Evolutionary conservation across 1,284 basidiomycete genomes (phyloP), one percentile per base, ranked within the genome.

Genomic region (Gomphus bonarii): DNA sequence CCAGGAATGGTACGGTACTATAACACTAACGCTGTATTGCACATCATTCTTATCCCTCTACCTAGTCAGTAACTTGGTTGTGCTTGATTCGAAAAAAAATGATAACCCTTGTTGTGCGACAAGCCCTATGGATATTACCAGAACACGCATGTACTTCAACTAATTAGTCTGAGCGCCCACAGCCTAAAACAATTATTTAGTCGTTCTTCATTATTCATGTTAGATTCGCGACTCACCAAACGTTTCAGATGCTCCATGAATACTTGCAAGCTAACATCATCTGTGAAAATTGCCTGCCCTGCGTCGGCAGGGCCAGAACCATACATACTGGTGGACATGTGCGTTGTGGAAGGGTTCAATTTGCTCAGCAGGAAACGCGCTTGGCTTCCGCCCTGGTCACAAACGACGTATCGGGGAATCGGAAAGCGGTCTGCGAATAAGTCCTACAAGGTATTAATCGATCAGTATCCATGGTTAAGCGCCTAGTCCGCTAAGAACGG

Each of bases 231-330:
- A 72, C 84, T 65, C 64, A 86, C 90, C 75, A 95, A 71, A 65
- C 91, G 81, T 71, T 94, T 94, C 70, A 94, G 75, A 74, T 93
- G 88, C 69, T 95, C 91, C 92, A 95, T 95, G 75, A 97, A 95
- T 59, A 95, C 90, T 70, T 95, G 92, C 73, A 95, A 79, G 69
- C 91, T 95, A 60, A 99, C 95, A 72, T 99, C 97, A 72, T 99
- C 97, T 55, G 97, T 99, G 70, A 98, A 97, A 73, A 99, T 98
- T 16, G 94, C 93, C 69, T 92, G 89, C 3, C 95, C 95, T 1
- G 79, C 70, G 46, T 78, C 80, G 35, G 81, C 79, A 7, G 78
- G 75, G 11, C 78, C 73, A 2, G 80, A 77, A 25, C 91, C 91
- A 67, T 92, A 92, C 81, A 95, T 93, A 58, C 80, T 84, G 49